These are phyloP conservation scores for Pholiota adiposa DNA, from an alignment of 1,284 basidiomycete genomes.

Conservation along the genomic window DNA sequence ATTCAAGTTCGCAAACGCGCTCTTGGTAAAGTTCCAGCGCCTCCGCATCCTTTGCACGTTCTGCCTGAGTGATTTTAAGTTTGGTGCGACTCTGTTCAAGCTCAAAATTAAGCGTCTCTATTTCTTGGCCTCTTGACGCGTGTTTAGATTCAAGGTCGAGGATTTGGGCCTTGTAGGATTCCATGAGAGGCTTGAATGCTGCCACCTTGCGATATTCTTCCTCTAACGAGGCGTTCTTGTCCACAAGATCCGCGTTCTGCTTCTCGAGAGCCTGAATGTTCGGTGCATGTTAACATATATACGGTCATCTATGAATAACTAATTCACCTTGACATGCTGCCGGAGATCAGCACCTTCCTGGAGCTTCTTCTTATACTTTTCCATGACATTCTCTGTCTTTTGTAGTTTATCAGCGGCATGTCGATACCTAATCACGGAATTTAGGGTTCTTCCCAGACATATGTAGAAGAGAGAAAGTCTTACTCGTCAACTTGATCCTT, in stretches of 20 bases:
- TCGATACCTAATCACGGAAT: conserved; percentile 60
- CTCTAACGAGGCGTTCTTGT: conserved; percentile 89
- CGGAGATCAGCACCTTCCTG: conserved; percentile 92
- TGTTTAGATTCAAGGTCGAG: conserved; percentile 78
- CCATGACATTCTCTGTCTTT: conserved; percentile 96
- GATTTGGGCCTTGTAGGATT: conserved; percentile 91
- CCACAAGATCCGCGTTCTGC: conserved; percentile 90
- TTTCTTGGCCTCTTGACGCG: conserved; percentile 68
- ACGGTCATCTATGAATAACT: neutral
- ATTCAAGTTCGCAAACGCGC: conserved; percentile 87
- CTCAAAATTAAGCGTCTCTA: conserved; percentile 74
- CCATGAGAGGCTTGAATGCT: conserved; percentile 88
- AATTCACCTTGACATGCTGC: conserved; percentile 78
- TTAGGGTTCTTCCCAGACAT: neutral
- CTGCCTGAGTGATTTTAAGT: conserved; percentile 70
- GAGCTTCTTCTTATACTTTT: conserved; percentile 98
- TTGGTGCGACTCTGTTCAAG: conserved; percentile 76
- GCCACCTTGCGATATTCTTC: conserved; percentile 89
- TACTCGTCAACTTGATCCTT: conserved; percentile 97
- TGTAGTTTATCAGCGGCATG: conserved; percentile 90
- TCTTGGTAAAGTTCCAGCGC: conserved; percentile 91
- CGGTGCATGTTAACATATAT: neutral
- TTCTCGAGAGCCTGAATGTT: conserved; percentile 79
- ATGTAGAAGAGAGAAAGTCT: conserved; percentile 29
- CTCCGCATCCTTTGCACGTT: conserved; percentile 81